Percentiles rank a stretch among this genome's conserved stretches.
Evolutionary conservation across 192 early-diverging fungal genomes (phyloP).

Genomic region (Ambispora gerdemannii): DNA sequence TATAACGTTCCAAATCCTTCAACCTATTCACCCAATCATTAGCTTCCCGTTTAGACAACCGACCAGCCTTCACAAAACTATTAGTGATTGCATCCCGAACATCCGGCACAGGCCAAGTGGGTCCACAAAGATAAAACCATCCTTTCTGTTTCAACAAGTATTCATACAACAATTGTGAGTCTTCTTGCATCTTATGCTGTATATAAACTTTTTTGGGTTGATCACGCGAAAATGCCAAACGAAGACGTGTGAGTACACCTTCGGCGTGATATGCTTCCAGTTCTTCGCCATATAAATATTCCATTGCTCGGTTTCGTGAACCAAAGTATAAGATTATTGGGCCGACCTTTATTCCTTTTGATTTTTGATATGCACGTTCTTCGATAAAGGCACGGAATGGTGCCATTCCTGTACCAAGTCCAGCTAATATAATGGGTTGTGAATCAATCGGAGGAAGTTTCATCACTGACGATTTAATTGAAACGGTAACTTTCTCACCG

Average conservation of each 20-base stretch:
- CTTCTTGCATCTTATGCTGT: constrained; percentile 92
- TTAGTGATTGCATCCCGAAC: constrained; percentile 86
- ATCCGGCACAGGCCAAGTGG: constrained; percentile 94
- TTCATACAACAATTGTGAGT: constrained; percentile 67
- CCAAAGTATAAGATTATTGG: constrained; percentile 97
- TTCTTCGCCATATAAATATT: constrained; percentile 97
- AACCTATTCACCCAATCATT: constrained; percentile 76
- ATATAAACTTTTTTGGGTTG: constrained; percentile 94
- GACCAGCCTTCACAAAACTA: constrained; percentile 63
- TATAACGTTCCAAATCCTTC: constrained; percentile 90
- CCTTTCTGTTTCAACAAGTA: constrained; percentile 76
- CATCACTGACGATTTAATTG: constrained; percentile 96
- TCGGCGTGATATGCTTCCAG: constrained; percentile 90
- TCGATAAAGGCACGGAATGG: constrained; percentile 98
- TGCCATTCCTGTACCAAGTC: constrained; percentile 97
- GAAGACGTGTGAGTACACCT: constrained; percentile 83
- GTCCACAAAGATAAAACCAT: constrained; percentile 96
- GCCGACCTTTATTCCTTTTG: constrained; percentile 77
- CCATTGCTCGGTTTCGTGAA: constrained; percentile 86
- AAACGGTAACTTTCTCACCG: constrained; percentile 73
- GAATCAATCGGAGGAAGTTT: constrained; percentile 77
- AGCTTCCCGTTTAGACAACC: constrained; percentile 61
- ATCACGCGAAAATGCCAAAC: constrained; percentile 93
- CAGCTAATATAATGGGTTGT: constrained; percentile 94
- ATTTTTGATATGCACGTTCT: constrained; percentile 80